Percentiles rank a stretch among this genome's conserved stretches.
Evolutionary conservation across 805 yeast genomes (phyloP).

Genomic region (Metschnikowia koreensis): DNA sequence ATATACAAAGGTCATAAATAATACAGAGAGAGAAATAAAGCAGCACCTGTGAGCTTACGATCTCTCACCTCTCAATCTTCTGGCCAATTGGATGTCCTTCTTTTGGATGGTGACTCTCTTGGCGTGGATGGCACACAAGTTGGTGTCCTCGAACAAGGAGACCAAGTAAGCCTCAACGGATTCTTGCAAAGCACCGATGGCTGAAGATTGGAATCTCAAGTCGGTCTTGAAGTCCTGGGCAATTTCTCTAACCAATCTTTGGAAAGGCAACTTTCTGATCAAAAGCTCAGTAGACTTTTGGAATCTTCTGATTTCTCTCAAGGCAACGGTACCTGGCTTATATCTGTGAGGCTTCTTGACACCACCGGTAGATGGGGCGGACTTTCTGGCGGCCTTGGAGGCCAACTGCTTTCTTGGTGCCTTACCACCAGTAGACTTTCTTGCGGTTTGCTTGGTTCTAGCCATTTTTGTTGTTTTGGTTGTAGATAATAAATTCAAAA

Average conservation of each 20-base stretch:
- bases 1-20: slow-evolving; percentile 21
- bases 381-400: slow-evolving; percentile 49
- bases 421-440: slow-evolving; percentile 50
- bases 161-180: slow-evolving; percentile 49
- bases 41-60: slow-evolving; percentile 28
- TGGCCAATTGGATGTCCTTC: slow-evolving; percentile 49
- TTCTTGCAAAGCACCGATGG: slow-evolving; percentile 48
- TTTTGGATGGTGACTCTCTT: slow-evolving; percentile 48
- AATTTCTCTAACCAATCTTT: slow-evolving; percentile 48
- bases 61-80: slow-evolving; percentile 51
- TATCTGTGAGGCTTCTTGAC: slow-evolving; percentile 50
- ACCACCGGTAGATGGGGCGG: slow-evolving; percentile 48
- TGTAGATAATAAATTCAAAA: background rate
- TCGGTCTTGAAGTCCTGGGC: slow-evolving; percentile 49
- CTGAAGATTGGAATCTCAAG: slow-evolving; percentile 47
- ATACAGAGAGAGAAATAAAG: slow-evolving; percentile 20
- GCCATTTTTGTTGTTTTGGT: slow-evolving; percentile 29
- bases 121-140: slow-evolving; percentile 50
- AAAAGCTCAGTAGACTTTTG: slow-evolving; percentile 46
- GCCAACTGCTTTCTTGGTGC: slow-evolving; percentile 51
- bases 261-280: slow-evolving; percentile 49
- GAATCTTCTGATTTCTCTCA: slow-evolving; percentile 49
- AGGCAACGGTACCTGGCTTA: slow-evolving; percentile 50
- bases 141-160: slow-evolving; percentile 46
- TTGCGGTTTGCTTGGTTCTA: slow-evolving; percentile 48